These are phyloP conservation scores for Curvularia sp. DNA, from an alignment of 2,329 filamentous ascomycete species.

Conservation along the genomic window DNA sequence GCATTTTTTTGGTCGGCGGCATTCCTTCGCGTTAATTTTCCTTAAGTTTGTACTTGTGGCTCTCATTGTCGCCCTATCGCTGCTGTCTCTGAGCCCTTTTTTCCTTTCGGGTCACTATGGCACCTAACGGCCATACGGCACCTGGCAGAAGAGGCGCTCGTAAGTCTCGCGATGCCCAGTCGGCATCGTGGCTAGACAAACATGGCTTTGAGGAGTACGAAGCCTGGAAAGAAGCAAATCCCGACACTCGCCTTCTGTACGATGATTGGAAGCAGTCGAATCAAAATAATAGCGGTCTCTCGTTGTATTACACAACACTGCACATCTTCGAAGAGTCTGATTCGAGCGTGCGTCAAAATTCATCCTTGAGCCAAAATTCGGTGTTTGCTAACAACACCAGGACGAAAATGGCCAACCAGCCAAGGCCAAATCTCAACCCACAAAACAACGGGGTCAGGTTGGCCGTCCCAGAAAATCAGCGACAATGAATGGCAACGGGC, in stretches of 20 bases:
- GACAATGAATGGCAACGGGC: slow-evolving; percentile 36
- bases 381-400: slow-evolving; percentile 32
- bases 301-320: slow-evolving; percentile 41
- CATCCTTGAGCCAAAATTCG: neutral
- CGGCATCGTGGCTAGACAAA: slow-evolving; percentile 29
- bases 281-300: slow-evolving; percentile 37
- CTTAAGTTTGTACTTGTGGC: slow-evolving; percentile 10
- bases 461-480: slow-evolving; percentile 37
- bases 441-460: slow-evolving; percentile 29
- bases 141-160: slow-evolving; percentile 13
- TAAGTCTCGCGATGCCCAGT: slow-evolving; percentile 18
- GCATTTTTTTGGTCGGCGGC: slow-evolving; percentile 18
- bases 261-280: slow-evolving; percentile 40
- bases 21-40: slow-evolving; percentile 19
- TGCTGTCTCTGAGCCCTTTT: slow-evolving; percentile 15
- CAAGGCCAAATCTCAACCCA: slow-evolving; percentile 28
- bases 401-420: slow-evolving; percentile 31
- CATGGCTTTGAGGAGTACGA: slow-evolving; percentile 37
- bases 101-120: slow-evolving; percentile 23
- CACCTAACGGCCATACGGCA: slow-evolving; percentile 26
- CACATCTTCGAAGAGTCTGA: slow-evolving; percentile 39
- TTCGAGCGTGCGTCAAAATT: slow-evolving; percentile 35
- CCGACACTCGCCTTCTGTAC: slow-evolving; percentile 35
- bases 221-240: slow-evolving; percentile 33
- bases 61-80: slow-evolving; percentile 15